Conservation (phyloP, 805 yeast genomes). For the Candida caryicola region DNA sequence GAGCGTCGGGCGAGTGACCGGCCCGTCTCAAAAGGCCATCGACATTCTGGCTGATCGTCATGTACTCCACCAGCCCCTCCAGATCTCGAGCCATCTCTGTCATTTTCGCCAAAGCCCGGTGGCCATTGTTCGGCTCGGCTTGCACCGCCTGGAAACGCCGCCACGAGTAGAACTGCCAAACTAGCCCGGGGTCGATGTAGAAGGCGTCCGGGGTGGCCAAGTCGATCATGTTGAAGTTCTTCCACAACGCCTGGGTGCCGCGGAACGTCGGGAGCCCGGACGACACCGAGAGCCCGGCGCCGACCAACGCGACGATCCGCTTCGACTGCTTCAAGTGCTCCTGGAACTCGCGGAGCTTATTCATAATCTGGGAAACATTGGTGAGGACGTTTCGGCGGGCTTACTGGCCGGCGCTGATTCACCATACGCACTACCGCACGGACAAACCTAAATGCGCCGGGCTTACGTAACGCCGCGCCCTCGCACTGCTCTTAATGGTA, state of each 20-base stretch:
- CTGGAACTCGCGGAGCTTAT: constrained; percentile 45
- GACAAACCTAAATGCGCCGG: too few relatives aligned
- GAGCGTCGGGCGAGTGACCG: constrained; percentile 49
- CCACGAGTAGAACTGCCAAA: constrained; percentile 85
- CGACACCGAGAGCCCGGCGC: constrained; percentile 78
- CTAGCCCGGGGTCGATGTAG: constrained; percentile 75
- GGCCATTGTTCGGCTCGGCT: constrained; percentile 75
- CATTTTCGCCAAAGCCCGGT: constrained; percentile 62
- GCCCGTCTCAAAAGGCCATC: constrained; percentile 74
- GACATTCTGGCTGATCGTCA: constrained; percentile 80
- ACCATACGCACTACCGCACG: too few relatives aligned
- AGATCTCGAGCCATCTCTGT: constrained; percentile 33
- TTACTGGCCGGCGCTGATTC: too few relatives aligned
- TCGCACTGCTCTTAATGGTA: too few relatives aligned
- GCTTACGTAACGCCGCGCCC: too few relatives aligned
- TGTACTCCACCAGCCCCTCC: constrained; percentile 29
- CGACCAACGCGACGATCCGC: constrained; percentile 63
- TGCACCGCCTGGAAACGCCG: constrained; percentile 61
- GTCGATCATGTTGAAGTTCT: constrained; percentile 72
- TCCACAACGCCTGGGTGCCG: constrained; percentile 75
- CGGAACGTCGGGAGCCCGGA: constrained; percentile 77
- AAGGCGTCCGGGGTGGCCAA: constrained; percentile 92
- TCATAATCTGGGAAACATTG: constrained; percentile 15
- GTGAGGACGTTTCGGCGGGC: not conserved
- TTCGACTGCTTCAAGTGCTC: constrained; percentile 40